Evolutionary conservation across 129 eudicot species (phyloP).

Genomic region (Glebionis coronaria): DNA sequence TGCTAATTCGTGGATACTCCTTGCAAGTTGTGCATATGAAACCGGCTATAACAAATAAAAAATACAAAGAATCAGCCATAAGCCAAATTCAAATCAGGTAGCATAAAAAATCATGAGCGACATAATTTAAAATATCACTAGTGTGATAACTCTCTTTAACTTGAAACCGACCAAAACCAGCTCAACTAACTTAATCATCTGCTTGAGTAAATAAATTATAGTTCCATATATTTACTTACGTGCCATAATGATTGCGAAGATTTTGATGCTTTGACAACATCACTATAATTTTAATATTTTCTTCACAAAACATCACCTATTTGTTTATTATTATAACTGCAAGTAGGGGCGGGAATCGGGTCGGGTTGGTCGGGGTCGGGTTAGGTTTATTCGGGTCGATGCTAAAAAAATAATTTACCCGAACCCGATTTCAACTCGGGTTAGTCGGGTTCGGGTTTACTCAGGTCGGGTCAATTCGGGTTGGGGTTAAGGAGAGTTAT

Average conservation of each 20-base stretch:
- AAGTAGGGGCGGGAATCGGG: no score
- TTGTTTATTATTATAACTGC: background rate
- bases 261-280: background rate
- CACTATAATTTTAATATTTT: background rate
- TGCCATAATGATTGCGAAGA: constrained; percentile 3
- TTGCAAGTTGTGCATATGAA: constrained; percentile 98
- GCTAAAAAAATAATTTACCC: no score
- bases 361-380: no score
- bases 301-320: background rate
- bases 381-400: no score
- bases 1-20: constrained; percentile 95
- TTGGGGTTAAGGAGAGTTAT: no score
- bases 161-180: background rate
- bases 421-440: no score
- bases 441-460: no score
- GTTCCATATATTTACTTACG: background rate
- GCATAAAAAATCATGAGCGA: constrained; percentile 13
- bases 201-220: background rate
- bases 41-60: constrained; percentile 61
- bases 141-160: constrained; percentile 3
- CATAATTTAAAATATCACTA: constrained; percentile 2
- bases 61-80: constrained; percentile 7
- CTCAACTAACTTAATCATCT: constrained; percentile 10
- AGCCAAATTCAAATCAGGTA: constrained; percentile 8
- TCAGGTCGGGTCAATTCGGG: no score